These are phyloP conservation scores for Pyrenophora tritici-repentis DNA, from an alignment of 2,329 filamentous ascomycete genomes.

Conservation along the genomic window DNA sequence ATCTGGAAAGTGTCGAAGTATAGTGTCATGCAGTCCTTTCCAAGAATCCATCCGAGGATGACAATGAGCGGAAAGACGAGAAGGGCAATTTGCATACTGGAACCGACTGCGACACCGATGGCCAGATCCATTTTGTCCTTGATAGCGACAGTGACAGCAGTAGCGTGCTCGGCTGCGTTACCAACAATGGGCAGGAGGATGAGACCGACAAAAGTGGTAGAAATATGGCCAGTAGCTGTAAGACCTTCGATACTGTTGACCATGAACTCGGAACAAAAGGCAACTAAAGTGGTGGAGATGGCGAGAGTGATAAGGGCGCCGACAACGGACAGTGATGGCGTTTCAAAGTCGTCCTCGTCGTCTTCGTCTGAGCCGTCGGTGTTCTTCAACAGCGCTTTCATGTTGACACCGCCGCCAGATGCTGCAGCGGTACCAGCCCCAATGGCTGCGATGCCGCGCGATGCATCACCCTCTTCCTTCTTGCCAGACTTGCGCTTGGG, in stretches of 20 bases:
- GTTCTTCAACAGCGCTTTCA: constrained; percentile 53
- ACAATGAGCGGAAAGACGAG: constrained; percentile 65
- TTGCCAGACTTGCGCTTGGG: constrained; percentile 59
- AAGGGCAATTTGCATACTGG: constrained; percentile 68
- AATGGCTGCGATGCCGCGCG: constrained; percentile 58
- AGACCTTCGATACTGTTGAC: constrained; percentile 63
- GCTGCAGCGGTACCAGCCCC: constrained; percentile 58
- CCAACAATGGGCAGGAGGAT: constrained; percentile 69
- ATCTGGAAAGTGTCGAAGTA: constrained; percentile 91
- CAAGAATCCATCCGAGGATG: constrained; percentile 65
- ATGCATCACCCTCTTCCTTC: constrained; percentile 56
- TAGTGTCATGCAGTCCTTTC: constrained; percentile 69
- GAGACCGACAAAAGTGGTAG: constrained; percentile 65
- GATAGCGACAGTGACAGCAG: constrained; percentile 64
- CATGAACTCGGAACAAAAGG: constrained; percentile 73
- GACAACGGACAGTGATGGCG: constrained; percentile 73
- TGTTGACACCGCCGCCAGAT: constrained; percentile 56
- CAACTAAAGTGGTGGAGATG: constrained; percentile 77
- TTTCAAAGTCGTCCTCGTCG: constrained; percentile 70
- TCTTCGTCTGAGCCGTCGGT: constrained; percentile 46
- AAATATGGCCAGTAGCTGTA: constrained; percentile 55
- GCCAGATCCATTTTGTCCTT: constrained; percentile 73
- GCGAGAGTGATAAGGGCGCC: constrained; percentile 75
- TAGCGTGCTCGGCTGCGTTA: constrained; percentile 69
- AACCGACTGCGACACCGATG: constrained; percentile 69